Evolutionary conservation across 2,329 filamentous ascomycete genomes (phyloP), one percentile per base, ranked within the genome.

Genomic region (Microascus cirrosus): DNA sequence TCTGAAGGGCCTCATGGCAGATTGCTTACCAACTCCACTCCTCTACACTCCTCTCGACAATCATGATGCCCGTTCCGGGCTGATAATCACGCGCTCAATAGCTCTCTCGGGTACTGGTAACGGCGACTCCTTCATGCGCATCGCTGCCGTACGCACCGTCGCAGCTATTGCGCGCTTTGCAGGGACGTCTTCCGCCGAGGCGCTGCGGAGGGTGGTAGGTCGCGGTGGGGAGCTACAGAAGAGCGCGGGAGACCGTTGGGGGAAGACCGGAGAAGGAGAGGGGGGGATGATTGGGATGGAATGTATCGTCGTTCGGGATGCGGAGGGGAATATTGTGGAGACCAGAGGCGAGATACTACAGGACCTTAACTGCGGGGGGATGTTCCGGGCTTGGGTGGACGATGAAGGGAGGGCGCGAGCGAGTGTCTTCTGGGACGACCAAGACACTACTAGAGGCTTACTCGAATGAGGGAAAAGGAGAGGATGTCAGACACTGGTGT

Each of bases 201-300:
- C 90, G 0, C 68, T 93, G 10, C 75, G 54, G 0, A 79, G 80
- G 22, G 78, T 96, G 11, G 79, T 85, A 0, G 92, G 91, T 0
- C 83, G 80, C 0, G 78, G 77, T 0, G 91, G 91, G 0, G 84
- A 92, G 65, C 75, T 96, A 22, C 81, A 92, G 68, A 78, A 75
- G 62, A 90, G 85, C 61, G 90, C 91, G 0, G 89, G 84, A 0
- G 76, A 85, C 24, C 78, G 89, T 50, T 94, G 89, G 87, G 77
- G 78, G 1, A 78, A 74, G 58, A 88, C 85, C 0, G 87, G 88
- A 2, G 90, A 95, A 67, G 91, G 91, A 0, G 82, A 89, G 66
- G 91, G 90, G 1, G 91, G 91, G 0, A 87, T 96, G 54, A 95
- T 96, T 64, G 91, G 89, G 0, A 87, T 92, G 53, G 87, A 91